Base-by-base conservation (phyloP, 2,329 filamentous ascomycete species). In the Aspergillus pseudonomiae region DNA sequence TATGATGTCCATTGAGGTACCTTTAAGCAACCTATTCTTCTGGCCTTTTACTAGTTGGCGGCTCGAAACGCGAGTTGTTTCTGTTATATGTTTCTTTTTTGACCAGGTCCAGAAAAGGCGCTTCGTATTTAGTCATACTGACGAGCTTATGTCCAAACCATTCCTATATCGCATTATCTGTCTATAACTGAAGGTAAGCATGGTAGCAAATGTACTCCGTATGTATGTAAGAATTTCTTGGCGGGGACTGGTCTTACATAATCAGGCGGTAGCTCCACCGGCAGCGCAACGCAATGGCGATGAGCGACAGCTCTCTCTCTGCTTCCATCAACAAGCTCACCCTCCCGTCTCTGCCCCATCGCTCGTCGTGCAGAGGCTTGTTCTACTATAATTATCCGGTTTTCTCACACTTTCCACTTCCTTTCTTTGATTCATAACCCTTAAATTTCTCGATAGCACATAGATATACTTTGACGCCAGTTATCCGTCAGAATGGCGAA, bases 401-500 rank as follows among this genome's bases (percentile, higher is more conserved):
- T 64, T 65, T 62, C 61, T 57, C 50, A 58, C 57, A 52, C 32
- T 61, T 46, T 43, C n/a, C 48, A 26, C 34, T 28, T 26, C 32
- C 63, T 32, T 59, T 57, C 11, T 52, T 48, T 57, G 45, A 57
- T 39, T 30, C 57, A 54, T 41, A 57, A 24, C 36, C 60, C 57
- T 63, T 56, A 61, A 56, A 39, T 52, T 36, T 61, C 34, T 61
- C 52, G 45, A 64, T 62, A 62, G 45, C 46, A 61, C 60, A 56
- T 63, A 67, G 67, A 70, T 67, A 66, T 70, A 66, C 71, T 73
- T 41, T 70, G 68, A 72, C 70, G 68, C 73, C 70, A 72, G 68
- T 70, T 68, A 75, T 67, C 69, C 71, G 68, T 75, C 71, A 73
- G 71, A 80, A 97, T 98, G 95, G 94, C 94, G 83, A 92, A 96